These are phyloP conservation scores for Lichtheimia ornata DNA, from an alignment of 371 early-diverging fungal genomes.

Conservation along the genomic window DNA sequence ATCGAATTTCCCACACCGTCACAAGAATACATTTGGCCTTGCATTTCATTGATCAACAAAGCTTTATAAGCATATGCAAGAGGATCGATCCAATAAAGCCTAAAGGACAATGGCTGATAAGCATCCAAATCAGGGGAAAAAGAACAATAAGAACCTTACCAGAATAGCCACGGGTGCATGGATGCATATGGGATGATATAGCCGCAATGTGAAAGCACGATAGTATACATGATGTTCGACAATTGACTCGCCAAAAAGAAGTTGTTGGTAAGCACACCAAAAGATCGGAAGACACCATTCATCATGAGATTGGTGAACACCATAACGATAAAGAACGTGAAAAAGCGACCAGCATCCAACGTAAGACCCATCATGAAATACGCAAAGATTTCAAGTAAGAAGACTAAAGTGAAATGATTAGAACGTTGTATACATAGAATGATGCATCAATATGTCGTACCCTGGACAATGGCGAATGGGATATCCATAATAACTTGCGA, in stretches of 20 bases:
- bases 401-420: constrained; percentile 56
- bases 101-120: too few relatives aligned
- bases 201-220: constrained; percentile 12
- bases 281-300: constrained; percentile 49
- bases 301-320: constrained; percentile 36
- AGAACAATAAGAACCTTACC: constrained; percentile 4
- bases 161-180: constrained; percentile 59
- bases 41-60: constrained; percentile 67
- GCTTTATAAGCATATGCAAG: constrained; percentile 30
- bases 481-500: constrained; percentile 57
- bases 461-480: constrained; percentile 33
- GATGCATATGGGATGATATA: constrained; percentile 29
- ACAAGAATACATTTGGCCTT: constrained; percentile 32
- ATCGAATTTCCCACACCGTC: constrained; percentile 43
- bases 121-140: too few relatives aligned
- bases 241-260: constrained; percentile 46
- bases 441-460: not conserved
- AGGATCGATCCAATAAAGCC: constrained; percentile 13
- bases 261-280: constrained; percentile 45
- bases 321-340: constrained; percentile 40
- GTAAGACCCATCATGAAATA: constrained; percentile 50
- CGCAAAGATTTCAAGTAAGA: constrained; percentile 39
- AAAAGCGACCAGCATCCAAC: constrained; percentile 40
- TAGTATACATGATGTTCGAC: constrained; percentile 44
- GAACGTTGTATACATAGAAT: too few relatives aligned